Evolutionary conservation across 345 rosid genomes (phyloP), one percentile per base, ranked within the genome.

Genomic region (Citrus trifoliata): DNA sequence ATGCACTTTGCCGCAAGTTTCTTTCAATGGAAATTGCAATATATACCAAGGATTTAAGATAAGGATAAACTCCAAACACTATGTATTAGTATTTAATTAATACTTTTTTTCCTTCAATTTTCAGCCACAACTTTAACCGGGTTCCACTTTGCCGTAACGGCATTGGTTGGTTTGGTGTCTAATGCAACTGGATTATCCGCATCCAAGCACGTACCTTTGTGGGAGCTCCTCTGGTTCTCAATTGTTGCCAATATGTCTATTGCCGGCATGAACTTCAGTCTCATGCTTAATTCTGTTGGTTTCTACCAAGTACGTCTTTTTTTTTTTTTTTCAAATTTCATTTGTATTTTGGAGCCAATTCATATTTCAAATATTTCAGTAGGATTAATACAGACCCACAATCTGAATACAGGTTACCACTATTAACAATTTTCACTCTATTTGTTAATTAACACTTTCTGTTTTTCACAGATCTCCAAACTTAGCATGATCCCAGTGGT

Each of bases 151-250:
- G 90, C 91, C 0, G 84, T 92, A 51, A 95, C 99, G 42, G 99
- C 98, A 6, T 67, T 93, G 76, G 94, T 93, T 5, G 99, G 99
- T 59, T 70, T 93, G 75, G 93, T 90, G 33, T 95, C 97, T 2
- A 95, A 95, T 84, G 99, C 98, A 0, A 87, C 97, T 21, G 96
- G 98, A 5, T 75, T 91, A n/a, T 92, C 98, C 0, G 82, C 89
- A 22, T 86, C 94, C 0, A 95, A 91, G 95, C 85, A 88, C 48
- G 88, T 95, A 55, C 98, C 98, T 33, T 59, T 95, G 63, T 95
- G 98, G 98, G 98, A 95, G 90, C 98, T 95, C 78, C 86, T 95
- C 14, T 95, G 98, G 98, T 95, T 95, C 87, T 92, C 98, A 0
- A 46, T 92, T 6, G 90, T 95, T 16, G 98, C 98, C 68, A 95